These are phyloP conservation scores for Leavenworthia alabamica DNA, from an alignment of 345 rosid genomes.

Conservation along the genomic window DNA sequence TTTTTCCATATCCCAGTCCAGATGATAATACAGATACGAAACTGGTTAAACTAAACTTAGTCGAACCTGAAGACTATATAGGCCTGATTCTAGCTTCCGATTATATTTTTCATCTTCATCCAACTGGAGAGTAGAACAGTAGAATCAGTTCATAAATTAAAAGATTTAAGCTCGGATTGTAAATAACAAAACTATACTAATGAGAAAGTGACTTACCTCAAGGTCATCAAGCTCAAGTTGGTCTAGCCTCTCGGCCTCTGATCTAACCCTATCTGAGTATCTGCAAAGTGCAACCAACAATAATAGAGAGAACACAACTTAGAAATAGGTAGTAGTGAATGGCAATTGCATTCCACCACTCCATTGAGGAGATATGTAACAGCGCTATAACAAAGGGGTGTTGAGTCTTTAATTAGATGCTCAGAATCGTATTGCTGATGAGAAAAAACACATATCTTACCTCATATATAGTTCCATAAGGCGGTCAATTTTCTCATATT, in stretches of 20 bases:
- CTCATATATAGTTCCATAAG: slow-evolving; percentile 88
- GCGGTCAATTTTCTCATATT: slow-evolving; percentile 94
- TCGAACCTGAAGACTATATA: slow-evolving; percentile 90
- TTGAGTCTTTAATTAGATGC: neutral
- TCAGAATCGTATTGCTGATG: neutral
- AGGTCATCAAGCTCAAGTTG: slow-evolving; percentile 78
- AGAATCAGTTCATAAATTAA: neutral
- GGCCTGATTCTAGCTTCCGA: slow-evolving; percentile 82
- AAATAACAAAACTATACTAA: neutral
- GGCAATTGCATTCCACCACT: neutral
- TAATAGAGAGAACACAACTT: neutral
- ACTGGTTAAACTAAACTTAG: neutral
- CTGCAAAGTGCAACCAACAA: slow-evolving; percentile 32
- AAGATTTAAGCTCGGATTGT: neutral
- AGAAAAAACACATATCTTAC: slow-evolving; percentile 27
- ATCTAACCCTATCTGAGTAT: slow-evolving; percentile 74
- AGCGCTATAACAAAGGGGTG: neutral
- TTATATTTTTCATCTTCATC: slow-evolving; percentile 88
- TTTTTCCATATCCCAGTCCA: neutral
- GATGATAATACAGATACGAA: neutral
- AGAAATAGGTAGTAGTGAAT: neutral
- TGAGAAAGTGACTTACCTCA: slow-evolving; percentile 47
- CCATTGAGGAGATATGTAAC: neutral
- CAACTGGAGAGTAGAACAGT: slow-evolving; percentile 41
- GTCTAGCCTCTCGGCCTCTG: slow-evolving; percentile 64